Evolutionary conservation across 2,329 filamentous ascomycete species (phyloP).

Genomic region (Fusarium ambrosium): DNA sequence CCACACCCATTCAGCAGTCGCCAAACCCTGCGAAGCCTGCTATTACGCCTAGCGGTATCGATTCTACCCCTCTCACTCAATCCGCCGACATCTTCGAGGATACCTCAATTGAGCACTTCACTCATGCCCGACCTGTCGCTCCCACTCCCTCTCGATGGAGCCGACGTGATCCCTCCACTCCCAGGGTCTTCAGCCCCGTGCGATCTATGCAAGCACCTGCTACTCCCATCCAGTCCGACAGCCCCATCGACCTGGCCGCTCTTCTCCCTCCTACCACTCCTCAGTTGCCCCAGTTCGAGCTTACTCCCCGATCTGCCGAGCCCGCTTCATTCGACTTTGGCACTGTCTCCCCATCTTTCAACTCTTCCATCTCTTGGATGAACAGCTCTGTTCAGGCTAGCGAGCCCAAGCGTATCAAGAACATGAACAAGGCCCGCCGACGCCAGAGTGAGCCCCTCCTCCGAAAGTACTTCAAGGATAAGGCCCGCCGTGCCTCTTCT

Average conservation of each 20-base stretch:
- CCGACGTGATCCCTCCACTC: conserved; percentile 41
- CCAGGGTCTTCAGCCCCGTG: conserved; percentile 33
- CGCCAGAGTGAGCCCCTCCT: conserved; percentile 53
- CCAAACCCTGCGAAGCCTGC: conserved; percentile 26
- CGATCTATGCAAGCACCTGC: conserved; percentile 1
- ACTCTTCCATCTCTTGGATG: conserved; percentile 47
- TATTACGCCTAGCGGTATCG: conserved; percentile 21
- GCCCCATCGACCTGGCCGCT: conserved; percentile 38
- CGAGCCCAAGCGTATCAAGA: conserved; percentile 41
- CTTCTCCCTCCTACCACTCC: conserved; percentile 38
- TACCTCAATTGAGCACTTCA: conserved; percentile 4
- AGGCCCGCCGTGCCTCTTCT: conserved; percentile 45
- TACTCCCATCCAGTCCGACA: conserved; percentile 20
- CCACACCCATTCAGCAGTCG: conserved; percentile 42
- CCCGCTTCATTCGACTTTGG: conserved; percentile 47
- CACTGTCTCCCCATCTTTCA: conserved; percentile 45
- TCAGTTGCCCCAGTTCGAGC: conserved; percentile 17
- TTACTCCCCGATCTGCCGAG: conserved; percentile 16
- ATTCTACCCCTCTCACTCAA: conserved; percentile 32
- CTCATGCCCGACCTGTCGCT: conserved; percentile 44
- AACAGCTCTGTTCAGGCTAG: conserved; percentile 34
- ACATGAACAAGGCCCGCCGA: conserved; percentile 43
- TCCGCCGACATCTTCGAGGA: background rate
- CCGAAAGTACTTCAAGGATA: conserved; percentile 42
- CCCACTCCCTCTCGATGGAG: conserved; percentile 49